Evolutionary conservation across 139 green algal species (phyloP), one percentile per base, ranked within the genome.

Genomic region (Chlamydomonas sp.): DNA sequence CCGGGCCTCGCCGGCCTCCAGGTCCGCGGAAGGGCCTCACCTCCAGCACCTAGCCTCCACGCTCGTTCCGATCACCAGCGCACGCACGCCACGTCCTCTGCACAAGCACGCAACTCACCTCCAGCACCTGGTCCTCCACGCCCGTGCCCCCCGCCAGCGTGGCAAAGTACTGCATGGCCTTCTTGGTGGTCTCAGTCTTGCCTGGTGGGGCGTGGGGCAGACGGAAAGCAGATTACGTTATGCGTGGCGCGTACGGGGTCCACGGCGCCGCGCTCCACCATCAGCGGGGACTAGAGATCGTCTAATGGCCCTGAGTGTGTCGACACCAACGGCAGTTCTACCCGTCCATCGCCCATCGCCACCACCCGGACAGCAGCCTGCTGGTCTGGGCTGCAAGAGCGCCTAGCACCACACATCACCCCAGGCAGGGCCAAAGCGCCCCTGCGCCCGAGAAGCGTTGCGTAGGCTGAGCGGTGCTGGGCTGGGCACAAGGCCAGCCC

Each of bases 131-230:
- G 66, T 93, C 91, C 88, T 97, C 95, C 80, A 97, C 91, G 72
- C 90, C 94, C 2, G 92, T 94, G 14, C 95, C 93, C 0, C 96
- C 95, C n/a, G 96, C 96, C 71, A 98, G 85, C 12, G 88, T 90
- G 5, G 96, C 95, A 57, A 98, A 93, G 91, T 97, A 98, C 93
- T 96, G 93, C 97, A 99, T 99, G 16, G 98, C 97, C 61, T 97
- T 94, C 90, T 99, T 99, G 66, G 95, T 97, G 31, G 96, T 99
- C 93, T 99, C 98, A 3, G 98, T 99, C 92, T 99, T 99, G 18
- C 97, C 97, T 9, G 96, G 94, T 63, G 95, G 17, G 5, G 63
- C 17, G 10, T 16, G 4, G 57, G 9, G 49, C 63, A 64, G 57
- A 57, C 71, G 16, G 15, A 76, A 20, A 8, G 16, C 14, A 66